These are phyloP conservation scores for Naganishia kalamii DNA, from an alignment of 768 basidiomycete species.

Conservation along the genomic window DNA sequence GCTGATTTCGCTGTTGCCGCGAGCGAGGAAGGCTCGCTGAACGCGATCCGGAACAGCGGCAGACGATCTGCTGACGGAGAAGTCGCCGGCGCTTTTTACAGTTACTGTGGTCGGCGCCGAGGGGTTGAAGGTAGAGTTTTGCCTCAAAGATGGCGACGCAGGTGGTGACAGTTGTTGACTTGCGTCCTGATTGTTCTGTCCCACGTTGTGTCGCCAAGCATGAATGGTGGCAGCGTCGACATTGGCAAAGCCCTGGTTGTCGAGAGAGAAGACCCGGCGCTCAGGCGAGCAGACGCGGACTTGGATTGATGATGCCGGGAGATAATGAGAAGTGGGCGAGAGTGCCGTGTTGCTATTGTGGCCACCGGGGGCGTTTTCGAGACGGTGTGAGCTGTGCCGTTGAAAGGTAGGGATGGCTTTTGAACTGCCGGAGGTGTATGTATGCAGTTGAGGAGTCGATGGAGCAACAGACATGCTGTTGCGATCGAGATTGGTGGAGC, in stretches of 20 bases:
- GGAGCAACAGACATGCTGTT: slow-evolving; percentile 3
- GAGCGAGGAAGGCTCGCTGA: slow-evolving; percentile 3
- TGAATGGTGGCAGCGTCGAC: slow-evolving; percentile 11
- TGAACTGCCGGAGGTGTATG: not conserved
- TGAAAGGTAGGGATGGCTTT: not conserved
- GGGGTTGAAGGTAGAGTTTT: slow-evolving; percentile 1
- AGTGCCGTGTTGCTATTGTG: not conserved
- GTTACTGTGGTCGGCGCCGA: not conserved
- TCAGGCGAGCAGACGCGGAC: not conserved
- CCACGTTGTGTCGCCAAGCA: slow-evolving; percentile 10
- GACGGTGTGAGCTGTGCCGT: slow-evolving; percentile 15
- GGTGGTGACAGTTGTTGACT: not conserved
- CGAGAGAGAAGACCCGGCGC: not conserved
- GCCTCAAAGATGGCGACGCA: not conserved
- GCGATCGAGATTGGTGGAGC: slow-evolving; percentile 3
- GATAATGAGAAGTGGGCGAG: not conserved
- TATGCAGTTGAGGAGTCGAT: not conserved
- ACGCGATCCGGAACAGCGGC: not conserved
- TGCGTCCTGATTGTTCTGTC: not conserved
- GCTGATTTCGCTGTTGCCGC: slow-evolving; percentile 5
- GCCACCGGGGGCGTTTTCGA: not conserved
- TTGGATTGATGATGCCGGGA: not conserved
- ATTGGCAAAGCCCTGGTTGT: slow-evolving; percentile 11
- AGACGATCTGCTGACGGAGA: not conserved
- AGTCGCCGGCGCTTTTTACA: not conserved